Percentiles rank a stretch among this genome's conserved stretches.
phyloP scores from a whole-genome alignment of 257 asterid species.

The Mitragyna speciosa region DNA sequence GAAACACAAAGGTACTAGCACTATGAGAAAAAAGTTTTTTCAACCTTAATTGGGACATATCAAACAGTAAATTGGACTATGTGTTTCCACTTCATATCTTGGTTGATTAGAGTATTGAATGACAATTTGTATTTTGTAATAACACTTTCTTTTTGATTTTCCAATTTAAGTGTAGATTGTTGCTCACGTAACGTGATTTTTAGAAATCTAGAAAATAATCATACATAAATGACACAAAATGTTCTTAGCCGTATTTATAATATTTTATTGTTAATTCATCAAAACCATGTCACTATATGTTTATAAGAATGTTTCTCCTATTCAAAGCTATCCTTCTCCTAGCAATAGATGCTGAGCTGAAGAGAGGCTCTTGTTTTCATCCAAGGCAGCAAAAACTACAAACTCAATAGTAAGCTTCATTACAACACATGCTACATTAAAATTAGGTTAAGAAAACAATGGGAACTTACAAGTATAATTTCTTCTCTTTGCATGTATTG shows the following conservation, averaged over 20 bases:
- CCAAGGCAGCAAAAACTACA: background rate
- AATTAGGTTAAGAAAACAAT: background rate
- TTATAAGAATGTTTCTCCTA: background rate
- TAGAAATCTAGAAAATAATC: no score
- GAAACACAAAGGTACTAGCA: slow-evolving; percentile 15
- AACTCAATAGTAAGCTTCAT: slow-evolving; percentile 12
- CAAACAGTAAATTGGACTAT: background rate
- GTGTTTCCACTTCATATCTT: background rate
- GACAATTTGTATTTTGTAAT: background rate
- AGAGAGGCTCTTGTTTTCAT: background rate
- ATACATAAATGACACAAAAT: no score
- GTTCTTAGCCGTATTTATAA: no score
- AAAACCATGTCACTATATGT: background rate
- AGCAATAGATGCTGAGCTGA: slow-evolving; percentile 1
- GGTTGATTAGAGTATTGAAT: background rate
- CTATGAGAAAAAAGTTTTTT: slow-evolving; percentile 36
- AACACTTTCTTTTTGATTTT: background rate
- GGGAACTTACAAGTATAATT: background rate
- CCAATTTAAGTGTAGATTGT: no score
- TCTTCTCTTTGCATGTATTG: background rate
- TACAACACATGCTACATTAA: background rate
- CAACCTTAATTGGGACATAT: slow-evolving; percentile 11
- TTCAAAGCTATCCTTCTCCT: background rate
- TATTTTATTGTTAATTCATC: no score
- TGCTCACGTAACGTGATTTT: background rate